Evolutionary conservation across 176 grass and related monocot species (phyloP).

Genomic region (Musa schizocarpa): DNA sequence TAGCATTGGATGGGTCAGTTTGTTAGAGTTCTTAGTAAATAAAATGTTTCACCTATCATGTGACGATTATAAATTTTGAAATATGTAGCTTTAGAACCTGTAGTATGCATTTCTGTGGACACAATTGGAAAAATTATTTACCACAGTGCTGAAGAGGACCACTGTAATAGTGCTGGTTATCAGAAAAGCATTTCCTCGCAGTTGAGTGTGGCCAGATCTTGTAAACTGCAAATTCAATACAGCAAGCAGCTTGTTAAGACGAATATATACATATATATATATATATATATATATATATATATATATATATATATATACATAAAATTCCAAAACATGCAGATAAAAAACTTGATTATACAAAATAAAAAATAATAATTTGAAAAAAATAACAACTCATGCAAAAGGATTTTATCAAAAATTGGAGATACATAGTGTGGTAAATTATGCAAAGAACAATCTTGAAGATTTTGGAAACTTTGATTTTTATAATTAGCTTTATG

Average conservation of each 20-base stretch:
- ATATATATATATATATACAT: too few relatives aligned
- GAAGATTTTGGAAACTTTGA: neutral
- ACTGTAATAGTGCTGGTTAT: constrained; percentile 98
- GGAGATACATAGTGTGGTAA: neutral
- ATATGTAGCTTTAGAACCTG: neutral
- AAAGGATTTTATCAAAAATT: neutral
- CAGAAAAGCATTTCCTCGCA: constrained; percentile 88
- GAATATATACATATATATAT: too few relatives aligned
- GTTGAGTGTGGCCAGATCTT: constrained; percentile 81
- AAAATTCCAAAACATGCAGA: too few relatives aligned
- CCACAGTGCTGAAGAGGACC: constrained; percentile 88
- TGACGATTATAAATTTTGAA: neutral
- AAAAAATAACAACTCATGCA: too few relatives aligned
- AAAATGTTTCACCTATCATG: neutral
- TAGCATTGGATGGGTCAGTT: too few relatives aligned
- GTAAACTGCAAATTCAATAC: constrained; percentile 57
- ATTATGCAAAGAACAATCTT: neutral
- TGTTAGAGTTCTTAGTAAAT: too few relatives aligned
- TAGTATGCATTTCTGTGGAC: neutral
- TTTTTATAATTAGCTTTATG: too few relatives aligned
- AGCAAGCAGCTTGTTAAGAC: neutral
- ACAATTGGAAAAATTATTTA: constrained; percentile 23
- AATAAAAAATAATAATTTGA: too few relatives aligned
- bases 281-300: too few relatives aligned
- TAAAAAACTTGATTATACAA: too few relatives aligned